Conservation (phyloP, 768 basidiomycete species). For the Rhodotorula diobovata region DNA sequence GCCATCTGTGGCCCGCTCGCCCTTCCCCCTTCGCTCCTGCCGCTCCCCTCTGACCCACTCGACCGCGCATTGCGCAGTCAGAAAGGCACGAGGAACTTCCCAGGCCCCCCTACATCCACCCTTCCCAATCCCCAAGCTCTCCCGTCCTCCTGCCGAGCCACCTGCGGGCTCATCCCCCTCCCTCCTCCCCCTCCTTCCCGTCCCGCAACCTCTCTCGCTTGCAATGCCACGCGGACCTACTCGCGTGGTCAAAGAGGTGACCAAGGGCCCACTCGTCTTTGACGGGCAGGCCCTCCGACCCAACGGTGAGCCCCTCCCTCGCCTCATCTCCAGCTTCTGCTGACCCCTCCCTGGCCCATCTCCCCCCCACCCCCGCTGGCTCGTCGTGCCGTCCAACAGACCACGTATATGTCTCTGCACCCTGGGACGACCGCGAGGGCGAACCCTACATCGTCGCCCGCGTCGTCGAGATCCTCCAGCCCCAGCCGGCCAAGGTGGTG, state of each 20-base stretch:
- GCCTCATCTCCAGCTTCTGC: background rate
- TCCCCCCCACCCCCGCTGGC: background rate
- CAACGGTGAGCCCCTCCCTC: constrained; percentile 25
- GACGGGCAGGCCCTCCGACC: constrained; percentile 4
- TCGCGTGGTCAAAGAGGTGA: background rate
- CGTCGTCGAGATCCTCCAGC: constrained; percentile 92
- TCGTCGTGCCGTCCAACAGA: constrained; percentile 53
- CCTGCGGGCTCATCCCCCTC: background rate
- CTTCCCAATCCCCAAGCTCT: background rate
- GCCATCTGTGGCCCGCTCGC: no score
- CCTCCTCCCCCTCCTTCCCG: background rate
- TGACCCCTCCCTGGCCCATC: background rate
- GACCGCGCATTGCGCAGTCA: background rate
- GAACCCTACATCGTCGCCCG: constrained; percentile 89
- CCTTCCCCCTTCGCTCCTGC: no score
- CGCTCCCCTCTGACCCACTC: background rate
- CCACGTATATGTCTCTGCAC: constrained; percentile 93
- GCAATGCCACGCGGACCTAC: constrained; percentile 6
- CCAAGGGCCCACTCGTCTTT: constrained; percentile 16
- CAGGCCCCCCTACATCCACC: background rate
- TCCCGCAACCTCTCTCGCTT: background rate
- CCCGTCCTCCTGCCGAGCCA: no score
- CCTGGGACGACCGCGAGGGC: constrained; percentile 85
- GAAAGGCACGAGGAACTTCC: background rate
- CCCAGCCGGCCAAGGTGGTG: constrained; percentile 46